Conservation (phyloP, 192 early-diverging fungal species). For the Paraglomus occultum region DNA sequence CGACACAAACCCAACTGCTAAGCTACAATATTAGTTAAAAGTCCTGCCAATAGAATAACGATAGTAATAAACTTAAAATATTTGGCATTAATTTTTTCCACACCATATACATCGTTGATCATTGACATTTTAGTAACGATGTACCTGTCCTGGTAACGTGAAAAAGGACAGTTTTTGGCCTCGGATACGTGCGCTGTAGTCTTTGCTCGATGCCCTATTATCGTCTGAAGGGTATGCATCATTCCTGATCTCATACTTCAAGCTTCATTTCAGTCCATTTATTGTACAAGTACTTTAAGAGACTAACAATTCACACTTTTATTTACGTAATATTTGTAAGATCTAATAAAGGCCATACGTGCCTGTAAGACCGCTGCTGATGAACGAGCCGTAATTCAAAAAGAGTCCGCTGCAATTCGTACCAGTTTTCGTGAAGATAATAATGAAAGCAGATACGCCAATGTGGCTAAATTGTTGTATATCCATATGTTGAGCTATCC, state of each 20-base stretch:
- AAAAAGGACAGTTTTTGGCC: no score
- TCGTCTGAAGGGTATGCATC: constrained; percentile 22
- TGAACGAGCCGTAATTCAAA: constrained; percentile 95
- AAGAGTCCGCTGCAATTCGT: constrained; percentile 93
- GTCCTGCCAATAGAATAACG: no score
- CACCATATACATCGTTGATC: no score
- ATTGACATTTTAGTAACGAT: no score
- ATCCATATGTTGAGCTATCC: constrained; percentile 99
- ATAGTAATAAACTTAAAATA: no score
- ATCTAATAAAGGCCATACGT: constrained; percentile 97
- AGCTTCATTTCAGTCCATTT: neutral
- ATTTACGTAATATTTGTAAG: constrained; percentile 33
- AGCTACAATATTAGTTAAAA: no score
- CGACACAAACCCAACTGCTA: no score
- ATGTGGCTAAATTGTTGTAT: constrained; percentile 97
- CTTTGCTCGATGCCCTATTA: constrained; percentile 23
- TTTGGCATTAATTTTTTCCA: no score
- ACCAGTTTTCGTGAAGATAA: constrained; percentile 98
- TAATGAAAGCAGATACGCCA: constrained; percentile 84
- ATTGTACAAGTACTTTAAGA: neutral
- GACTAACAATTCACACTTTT: neutral
- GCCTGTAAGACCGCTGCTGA: constrained; percentile 98
- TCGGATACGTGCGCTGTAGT: no score
- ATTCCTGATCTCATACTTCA: neutral
- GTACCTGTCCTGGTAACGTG: no score